Evolutionary conservation across 2,329 filamentous ascomycete species (phyloP).

Genomic region (Exophiala mesophila): DNA sequence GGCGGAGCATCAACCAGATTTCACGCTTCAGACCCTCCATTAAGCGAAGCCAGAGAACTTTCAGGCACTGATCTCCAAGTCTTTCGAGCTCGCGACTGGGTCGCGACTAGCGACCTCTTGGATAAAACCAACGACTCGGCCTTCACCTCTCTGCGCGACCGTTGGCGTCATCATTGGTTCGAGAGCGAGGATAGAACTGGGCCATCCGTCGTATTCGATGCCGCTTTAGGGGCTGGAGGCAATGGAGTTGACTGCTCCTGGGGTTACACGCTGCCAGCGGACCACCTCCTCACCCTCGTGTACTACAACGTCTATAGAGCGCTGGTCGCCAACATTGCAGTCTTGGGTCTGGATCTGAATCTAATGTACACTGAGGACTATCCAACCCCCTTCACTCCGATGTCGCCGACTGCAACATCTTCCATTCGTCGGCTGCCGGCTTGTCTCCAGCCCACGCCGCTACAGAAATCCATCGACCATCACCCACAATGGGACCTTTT

Average conservation of each 20-base stretch:
- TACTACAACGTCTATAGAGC: conserved; percentile 36
- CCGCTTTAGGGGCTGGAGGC: no score
- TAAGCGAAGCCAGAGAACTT: no score
- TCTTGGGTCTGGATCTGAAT: conserved; percentile 28
- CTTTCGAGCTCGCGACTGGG: no score
- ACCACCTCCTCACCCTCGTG: conserved; percentile 33
- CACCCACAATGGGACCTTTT: conserved; percentile 40
- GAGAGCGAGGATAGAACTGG: no score
- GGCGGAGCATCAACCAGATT: conserved; percentile 1
- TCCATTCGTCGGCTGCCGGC: conserved; percentile 25
- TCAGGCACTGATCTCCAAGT: no score
- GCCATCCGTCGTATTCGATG: no score
- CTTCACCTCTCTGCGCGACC: no score
- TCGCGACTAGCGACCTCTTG: no score
- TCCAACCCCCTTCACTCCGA: conserved; percentile 21
- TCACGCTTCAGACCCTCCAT: no score
- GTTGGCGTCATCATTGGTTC: no score
- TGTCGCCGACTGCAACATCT: conserved; percentile 16
- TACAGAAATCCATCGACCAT: conserved; percentile 36
- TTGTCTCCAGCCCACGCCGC: conserved; percentile 34
- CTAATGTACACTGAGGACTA: conserved; percentile 24
- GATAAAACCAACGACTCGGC: no score
- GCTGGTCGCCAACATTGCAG: conserved; percentile 28
- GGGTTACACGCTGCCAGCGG: conserved; percentile 24
- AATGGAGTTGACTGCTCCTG: conserved; percentile 8